A percentile compares a stretch with the other conserved stretches of the same genome.
Evolutionary conservation across 768 basidiomycete species (phyloP).

Genomic region (Podaxis sp.): DNA sequence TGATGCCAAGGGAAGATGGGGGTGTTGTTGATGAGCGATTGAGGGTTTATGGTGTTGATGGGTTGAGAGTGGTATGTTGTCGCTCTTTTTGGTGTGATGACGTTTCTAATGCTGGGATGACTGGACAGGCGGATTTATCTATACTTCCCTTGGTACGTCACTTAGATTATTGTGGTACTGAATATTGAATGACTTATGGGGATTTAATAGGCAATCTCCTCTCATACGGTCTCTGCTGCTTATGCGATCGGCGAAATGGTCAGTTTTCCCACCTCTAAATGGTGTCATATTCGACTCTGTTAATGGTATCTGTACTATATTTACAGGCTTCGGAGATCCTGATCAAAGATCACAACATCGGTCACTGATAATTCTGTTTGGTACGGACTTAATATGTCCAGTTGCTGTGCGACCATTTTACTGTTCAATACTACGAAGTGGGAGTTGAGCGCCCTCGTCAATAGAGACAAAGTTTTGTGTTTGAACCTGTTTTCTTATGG

Average conservation of each 20-base stretch:
- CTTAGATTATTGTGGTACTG: too few relatives aligned
- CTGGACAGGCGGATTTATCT: slow-evolving; percentile 8
- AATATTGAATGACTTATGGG: neutral
- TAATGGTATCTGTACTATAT: neutral
- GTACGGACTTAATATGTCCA: neutral
- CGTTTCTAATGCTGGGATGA: neutral
- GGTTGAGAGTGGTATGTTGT: slow-evolving; percentile 28
- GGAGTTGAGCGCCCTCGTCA: neutral
- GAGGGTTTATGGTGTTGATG: slow-evolving; percentile 31
- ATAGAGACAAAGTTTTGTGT: neutral
- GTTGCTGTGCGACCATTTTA: neutral
- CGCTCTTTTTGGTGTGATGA: slow-evolving; percentile 22
- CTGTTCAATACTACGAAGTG: neutral
- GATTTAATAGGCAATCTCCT: neutral
- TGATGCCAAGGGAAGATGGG: slow-evolving; percentile 29
- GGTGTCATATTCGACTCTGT: neutral
- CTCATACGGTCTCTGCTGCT: slow-evolving; percentile 9
- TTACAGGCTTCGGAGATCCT: neutral
- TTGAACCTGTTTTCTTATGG: neutral
- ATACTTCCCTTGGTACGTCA: slow-evolving; percentile 6
- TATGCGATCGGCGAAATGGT: slow-evolving; percentile 14
- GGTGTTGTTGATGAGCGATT: slow-evolving; percentile 33
- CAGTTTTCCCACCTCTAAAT: neutral
- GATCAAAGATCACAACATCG: neutral
- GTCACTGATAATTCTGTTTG: neutral